A percentile compares a stretch with the other conserved stretches of the same genome.
phyloP scores from a whole-genome alignment of 441 rosid species.

The Daphne laureola region DNA sequence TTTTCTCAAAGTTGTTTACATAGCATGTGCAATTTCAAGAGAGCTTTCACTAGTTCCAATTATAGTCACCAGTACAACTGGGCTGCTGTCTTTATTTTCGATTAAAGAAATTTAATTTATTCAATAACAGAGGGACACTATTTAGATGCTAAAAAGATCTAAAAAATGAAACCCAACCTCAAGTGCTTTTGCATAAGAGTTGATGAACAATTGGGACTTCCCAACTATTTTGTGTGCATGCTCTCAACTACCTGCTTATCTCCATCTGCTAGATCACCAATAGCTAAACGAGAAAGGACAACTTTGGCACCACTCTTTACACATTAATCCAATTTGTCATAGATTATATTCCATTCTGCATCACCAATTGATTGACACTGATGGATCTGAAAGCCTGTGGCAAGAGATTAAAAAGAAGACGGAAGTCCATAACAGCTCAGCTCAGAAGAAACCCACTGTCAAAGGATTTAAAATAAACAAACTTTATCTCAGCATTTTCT shows the following conservation, averaged over 20 bases:
- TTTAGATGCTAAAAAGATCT: not conserved
- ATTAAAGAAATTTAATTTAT: no score
- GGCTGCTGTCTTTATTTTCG: no score
- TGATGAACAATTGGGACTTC: slow-evolving; percentile 90
- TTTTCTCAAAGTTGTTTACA: no score
- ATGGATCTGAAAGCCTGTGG: slow-evolving; percentile 88
- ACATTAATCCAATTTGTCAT: slow-evolving; percentile 96
- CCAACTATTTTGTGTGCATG: slow-evolving; percentile 96
- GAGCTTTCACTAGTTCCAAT: no score
- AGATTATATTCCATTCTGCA: slow-evolving; percentile 99
- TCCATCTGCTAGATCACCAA: slow-evolving; percentile 99
- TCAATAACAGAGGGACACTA: no score
- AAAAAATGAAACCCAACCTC: slow-evolving; percentile 47
- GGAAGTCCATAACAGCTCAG: slow-evolving; percentile 6
- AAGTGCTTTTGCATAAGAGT: slow-evolving; percentile 94
- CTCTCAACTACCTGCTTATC: slow-evolving; percentile 82
- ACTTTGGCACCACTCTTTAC: slow-evolving; percentile 87
- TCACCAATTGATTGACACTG: slow-evolving; percentile 98
- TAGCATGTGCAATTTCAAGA: no score
- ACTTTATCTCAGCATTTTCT: slow-evolving; percentile 99
- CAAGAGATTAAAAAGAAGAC: slow-evolving; percentile 6
- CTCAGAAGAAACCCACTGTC: not conserved
- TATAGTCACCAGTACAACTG: no score
- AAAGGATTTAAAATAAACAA: slow-evolving; percentile 6
- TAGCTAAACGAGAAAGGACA: slow-evolving; percentile 95